phyloP scores from a whole-genome alignment of 2,329 filamentous ascomycete species.

The Septoria petroselini region DNA sequence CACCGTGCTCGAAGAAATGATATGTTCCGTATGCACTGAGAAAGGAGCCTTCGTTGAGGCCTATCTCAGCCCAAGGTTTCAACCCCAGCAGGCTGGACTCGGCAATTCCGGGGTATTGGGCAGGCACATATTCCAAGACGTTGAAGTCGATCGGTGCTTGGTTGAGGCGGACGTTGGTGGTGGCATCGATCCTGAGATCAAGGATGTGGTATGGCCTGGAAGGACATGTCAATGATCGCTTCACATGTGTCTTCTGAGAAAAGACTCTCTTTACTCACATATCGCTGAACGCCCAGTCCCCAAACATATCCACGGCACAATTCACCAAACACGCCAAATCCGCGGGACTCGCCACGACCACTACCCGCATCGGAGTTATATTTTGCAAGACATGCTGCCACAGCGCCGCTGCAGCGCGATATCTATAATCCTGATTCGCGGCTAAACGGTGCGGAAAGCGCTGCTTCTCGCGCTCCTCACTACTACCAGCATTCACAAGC shows the following conservation, averaged over 20 bases:
- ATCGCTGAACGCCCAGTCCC: conserved; percentile 36
- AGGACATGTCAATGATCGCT: too few species aligned
- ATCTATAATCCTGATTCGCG: conserved; percentile 33
- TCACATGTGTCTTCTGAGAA: too few species aligned
- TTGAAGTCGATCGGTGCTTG: conserved; percentile 6
- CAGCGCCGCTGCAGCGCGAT: conserved; percentile 30
- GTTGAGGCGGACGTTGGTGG: neutral
- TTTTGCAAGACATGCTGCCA: conserved; percentile 57
- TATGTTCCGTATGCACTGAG: conserved; percentile 68
- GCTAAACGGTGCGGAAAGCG: conserved; percentile 40
- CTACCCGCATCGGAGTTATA: conserved; percentile 49
- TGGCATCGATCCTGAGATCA: conserved; percentile 20
- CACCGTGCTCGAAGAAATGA: conserved; percentile 65
- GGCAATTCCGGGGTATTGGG: conserved; percentile 25
- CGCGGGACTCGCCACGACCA: conserved; percentile 55
- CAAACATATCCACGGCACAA: conserved; percentile 53
- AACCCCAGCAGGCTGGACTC: conserved; percentile 51
- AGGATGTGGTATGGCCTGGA: conserved; percentile 32
- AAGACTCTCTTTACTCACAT: too few species aligned
- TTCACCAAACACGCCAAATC: conserved; percentile 61
- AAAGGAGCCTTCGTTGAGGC: conserved; percentile 73
- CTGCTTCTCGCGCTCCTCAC: conserved; percentile 16
- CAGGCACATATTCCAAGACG: conserved; percentile 15
- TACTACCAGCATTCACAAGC: conserved; percentile 38
- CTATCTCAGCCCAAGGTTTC: conserved; percentile 62